Percentiles rank a stretch among this genome's conserved stretches.
phyloP scores from a whole-genome alignment of 2,329 filamentous ascomycete genomes.

The Diaporthe ampelina region DNA sequence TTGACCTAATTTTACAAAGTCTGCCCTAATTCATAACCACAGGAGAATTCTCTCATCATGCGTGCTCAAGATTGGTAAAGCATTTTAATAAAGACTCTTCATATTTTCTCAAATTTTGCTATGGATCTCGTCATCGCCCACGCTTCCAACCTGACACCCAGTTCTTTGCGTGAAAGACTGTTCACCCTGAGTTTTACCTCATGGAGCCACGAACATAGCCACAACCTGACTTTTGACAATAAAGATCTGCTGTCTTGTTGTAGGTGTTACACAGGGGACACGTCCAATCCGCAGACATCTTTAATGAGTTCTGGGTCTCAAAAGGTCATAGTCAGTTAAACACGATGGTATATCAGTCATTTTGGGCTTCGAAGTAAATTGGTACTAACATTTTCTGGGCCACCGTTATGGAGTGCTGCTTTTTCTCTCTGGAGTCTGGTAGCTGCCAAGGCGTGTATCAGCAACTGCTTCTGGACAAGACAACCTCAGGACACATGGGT shows the following conservation, averaged over 20 bases:
- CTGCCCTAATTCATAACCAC: no score
- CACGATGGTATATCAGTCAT: no score
- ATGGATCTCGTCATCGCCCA: no score
- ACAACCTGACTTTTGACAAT: not conserved
- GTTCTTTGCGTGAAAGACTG: no score
- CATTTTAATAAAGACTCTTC: no score
- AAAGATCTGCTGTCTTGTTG: not conserved
- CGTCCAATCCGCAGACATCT: constrained; percentile 3
- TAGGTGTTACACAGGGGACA: not conserved
- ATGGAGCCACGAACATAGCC: not conserved
- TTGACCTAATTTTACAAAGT: no score
- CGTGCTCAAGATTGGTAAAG: no score
- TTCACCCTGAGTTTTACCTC: no score
- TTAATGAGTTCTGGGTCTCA: not conserved
- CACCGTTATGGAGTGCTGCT: not conserved
- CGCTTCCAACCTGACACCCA: no score
- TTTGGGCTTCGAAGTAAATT: not conserved
- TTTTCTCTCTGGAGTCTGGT: not conserved
- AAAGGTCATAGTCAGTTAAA: not conserved
- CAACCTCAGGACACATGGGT: not conserved
- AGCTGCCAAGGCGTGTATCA: not conserved
- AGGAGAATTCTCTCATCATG: no score
- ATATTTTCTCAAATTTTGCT: no score
- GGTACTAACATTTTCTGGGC: not conserved
- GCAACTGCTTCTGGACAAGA: not conserved